phyloP scores from a whole-genome alignment of 192 early-diverging fungal genomes.

The Geosiphon pyriformis region DNA sequence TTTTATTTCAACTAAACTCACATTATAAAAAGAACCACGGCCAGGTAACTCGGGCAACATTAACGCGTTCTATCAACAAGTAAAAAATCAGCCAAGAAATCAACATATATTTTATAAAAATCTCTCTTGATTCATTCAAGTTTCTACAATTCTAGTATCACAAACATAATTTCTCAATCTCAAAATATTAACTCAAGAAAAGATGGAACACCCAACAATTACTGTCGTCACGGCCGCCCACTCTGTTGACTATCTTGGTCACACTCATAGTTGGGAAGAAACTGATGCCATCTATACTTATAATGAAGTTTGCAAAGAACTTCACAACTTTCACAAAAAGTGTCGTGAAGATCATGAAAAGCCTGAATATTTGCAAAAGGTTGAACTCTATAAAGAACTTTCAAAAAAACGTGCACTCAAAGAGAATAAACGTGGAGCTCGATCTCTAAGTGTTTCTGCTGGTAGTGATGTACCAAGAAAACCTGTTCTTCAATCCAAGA shows the following conservation, averaged over 20 bases:
- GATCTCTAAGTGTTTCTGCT: neutral
- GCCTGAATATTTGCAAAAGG: neutral
- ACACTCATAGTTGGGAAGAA: slow-evolving; percentile 11
- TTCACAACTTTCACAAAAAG: neutral
- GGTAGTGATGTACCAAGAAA: neutral
- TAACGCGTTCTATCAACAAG: no score
- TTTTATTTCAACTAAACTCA: no score
- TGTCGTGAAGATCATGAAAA: slow-evolving; percentile 8
- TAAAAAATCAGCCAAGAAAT: no score
- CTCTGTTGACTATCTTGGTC: slow-evolving; percentile 17
- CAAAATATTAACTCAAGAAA: no score
- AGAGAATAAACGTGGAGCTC: neutral
- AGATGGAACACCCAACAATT: slow-evolving; percentile 21
- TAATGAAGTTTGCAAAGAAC: slow-evolving; percentile 8
- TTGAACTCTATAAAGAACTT: neutral
- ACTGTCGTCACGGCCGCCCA: neutral
- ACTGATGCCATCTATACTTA: slow-evolving; percentile 13
- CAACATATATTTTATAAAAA: no score
- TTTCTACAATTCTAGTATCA: no score
- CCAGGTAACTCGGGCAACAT: no score
- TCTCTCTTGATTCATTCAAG: no score
- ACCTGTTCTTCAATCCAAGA: neutral
- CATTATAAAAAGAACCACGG: no score
- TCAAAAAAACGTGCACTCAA: neutral
- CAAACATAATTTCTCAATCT: no score